Percentiles rank a stretch among this genome's conserved stretches.
These are phyloP conservation scores for Tetrapyrgos nigripes DNA, from an alignment of 1,284 basidiomycete genomes.

Conservation along the genomic window DNA sequence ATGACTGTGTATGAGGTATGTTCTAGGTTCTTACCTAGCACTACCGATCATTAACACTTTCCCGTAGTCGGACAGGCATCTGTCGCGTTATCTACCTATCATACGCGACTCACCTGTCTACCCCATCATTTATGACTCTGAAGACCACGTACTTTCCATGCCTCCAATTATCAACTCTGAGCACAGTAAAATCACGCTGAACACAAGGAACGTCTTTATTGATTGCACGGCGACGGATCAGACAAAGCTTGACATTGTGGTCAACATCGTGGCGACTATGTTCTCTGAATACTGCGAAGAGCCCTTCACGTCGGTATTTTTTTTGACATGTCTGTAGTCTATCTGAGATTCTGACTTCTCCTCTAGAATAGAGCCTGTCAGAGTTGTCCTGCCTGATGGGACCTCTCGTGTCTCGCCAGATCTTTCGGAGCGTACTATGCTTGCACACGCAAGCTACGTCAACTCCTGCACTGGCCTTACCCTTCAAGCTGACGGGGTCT, in stretches of 20 bases:
- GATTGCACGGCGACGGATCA: slow-evolving; percentile 98
- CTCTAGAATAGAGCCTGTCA: slow-evolving; percentile 90
- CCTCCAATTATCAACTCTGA: slow-evolving; percentile 99
- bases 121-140: slow-evolving; percentile 95
- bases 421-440: slow-evolving; percentile 73
- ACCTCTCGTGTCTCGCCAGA: slow-evolving; percentile 82
- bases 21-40: not conserved
- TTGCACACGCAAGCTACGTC: slow-evolving; percentile 89
- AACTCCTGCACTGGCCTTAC: slow-evolving; percentile 93
- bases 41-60: not conserved
- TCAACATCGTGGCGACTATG: slow-evolving; percentile 95
- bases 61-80: slow-evolving; percentile 86
- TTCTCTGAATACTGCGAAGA: slow-evolving; percentile 96
- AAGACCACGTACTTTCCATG: slow-evolving; percentile 92
- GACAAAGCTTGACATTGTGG: slow-evolving; percentile 95
- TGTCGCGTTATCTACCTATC: slow-evolving; percentile 90
- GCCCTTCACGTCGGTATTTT: slow-evolving; percentile 82
- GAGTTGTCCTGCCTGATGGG: slow-evolving; percentile 82
- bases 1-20: slow-evolving; percentile 90
- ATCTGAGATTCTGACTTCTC: not conserved
- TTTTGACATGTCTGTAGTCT: not conserved
- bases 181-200: slow-evolving; percentile 95
- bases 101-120: slow-evolving; percentile 96
- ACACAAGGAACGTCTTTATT: slow-evolving; percentile 95
- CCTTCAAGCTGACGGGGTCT: slow-evolving; percentile 67